Evolutionary conservation across 1,284 basidiomycete genomes (phyloP).

Genomic region (Cryptococcus wingfieldii): DNA sequence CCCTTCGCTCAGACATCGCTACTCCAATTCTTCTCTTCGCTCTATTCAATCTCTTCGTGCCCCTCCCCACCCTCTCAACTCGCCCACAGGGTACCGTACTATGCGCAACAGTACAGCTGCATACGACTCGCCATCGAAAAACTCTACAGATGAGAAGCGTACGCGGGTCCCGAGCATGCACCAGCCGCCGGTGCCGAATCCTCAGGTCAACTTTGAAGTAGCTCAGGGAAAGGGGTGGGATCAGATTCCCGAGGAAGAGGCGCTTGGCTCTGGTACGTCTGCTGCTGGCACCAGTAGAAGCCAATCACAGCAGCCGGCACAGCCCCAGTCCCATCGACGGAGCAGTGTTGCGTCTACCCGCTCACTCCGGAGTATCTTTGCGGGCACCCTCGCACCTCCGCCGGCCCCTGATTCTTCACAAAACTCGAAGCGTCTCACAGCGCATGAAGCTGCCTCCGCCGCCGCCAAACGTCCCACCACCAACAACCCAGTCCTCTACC

Average conservation of each 20-base stretch:
- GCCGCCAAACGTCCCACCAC: conserved; percentile 34
- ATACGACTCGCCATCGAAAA: conserved; percentile 21
- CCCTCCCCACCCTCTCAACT: conserved; percentile 46
- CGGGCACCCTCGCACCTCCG: conserved; percentile 1
- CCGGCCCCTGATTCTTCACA: neutral
- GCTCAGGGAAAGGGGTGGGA: conserved; percentile 38
- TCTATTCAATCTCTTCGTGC: conserved; percentile 42
- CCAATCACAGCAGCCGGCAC: neutral
- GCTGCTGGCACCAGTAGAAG: neutral
- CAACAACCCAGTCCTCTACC: conserved; percentile 37
- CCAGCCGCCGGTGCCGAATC: conserved; percentile 40
- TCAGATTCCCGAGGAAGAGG: conserved; percentile 16
- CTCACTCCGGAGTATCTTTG: conserved; percentile 6
- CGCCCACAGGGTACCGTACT: conserved; percentile 28
- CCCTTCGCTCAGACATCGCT: conserved; percentile 25
- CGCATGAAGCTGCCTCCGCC: conserved; percentile 26
- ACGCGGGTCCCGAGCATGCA: conserved; percentile 34
- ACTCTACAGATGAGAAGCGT: conserved; percentile 8
- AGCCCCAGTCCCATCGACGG: neutral
- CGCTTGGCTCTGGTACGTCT: neutral
- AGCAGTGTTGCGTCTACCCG: conserved; percentile 7
- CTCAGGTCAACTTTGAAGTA: conserved; percentile 35
- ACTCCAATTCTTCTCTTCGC: conserved; percentile 37
- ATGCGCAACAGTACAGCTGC: conserved; percentile 19
- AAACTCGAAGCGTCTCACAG: conserved; percentile 17